A percentile compares a stretch with the other conserved stretches of the same genome.
Conservation (phyloP, 257 asterid species). For the Agastache rugosa region DNA sequence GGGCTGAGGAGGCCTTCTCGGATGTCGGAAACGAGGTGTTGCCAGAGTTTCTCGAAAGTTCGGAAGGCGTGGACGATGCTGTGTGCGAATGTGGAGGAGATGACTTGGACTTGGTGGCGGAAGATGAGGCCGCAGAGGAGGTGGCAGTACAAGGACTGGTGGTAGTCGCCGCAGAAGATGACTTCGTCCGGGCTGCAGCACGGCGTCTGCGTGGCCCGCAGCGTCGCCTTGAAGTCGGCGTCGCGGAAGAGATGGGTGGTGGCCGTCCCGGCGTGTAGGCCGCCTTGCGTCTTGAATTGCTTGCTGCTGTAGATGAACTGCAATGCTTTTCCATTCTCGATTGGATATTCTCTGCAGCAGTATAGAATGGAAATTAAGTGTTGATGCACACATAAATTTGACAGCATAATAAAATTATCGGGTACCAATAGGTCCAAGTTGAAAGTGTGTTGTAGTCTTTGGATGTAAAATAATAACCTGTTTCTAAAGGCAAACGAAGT, state of each 20-base stretch:
- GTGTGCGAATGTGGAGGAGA: slow-evolving; percentile 84
- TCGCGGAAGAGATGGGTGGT: slow-evolving; percentile 75
- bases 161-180: slow-evolving; percentile 76
- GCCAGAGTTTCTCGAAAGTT: slow-evolving; percentile 71
- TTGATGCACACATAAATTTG: too few relatives aligned
- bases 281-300: slow-evolving; percentile 84
- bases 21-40: slow-evolving; percentile 62
- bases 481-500: slow-evolving; percentile 76
- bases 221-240: slow-evolving; percentile 63
- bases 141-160: slow-evolving; percentile 81
- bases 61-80: slow-evolving; percentile 81
- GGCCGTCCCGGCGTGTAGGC: slow-evolving; percentile 81
- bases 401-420: too few relatives aligned
- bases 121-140: slow-evolving; percentile 75
- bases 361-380: too few relatives aligned
- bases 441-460: too few relatives aligned
- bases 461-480: too few relatives aligned
- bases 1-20: slow-evolving; percentile 51
- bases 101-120: slow-evolving; percentile 63
- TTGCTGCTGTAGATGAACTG: slow-evolving; percentile 86
- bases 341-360: slow-evolving; percentile 74
- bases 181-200: slow-evolving; percentile 88
- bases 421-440: too few relatives aligned
- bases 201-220: slow-evolving; percentile 74
- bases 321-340: slow-evolving; percentile 73